phyloP scores from a whole-genome alignment of 2,329 filamentous ascomycete species.

The Pezicula carpinea region DNA sequence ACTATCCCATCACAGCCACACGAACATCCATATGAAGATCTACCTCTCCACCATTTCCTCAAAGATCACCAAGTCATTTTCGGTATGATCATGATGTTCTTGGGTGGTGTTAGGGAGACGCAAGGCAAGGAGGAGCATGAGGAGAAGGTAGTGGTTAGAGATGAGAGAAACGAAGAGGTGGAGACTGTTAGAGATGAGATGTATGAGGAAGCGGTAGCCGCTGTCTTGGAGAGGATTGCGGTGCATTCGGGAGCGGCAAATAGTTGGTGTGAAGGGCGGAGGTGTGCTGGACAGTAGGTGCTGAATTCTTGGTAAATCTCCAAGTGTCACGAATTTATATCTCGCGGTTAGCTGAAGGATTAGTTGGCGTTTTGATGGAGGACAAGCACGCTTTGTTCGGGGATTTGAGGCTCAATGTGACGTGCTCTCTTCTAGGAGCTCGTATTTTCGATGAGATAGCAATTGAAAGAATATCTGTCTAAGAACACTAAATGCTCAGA shows the following conservation, averaged over 20 bases:
- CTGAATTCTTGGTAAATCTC: background rate
- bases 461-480: no score
- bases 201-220: background rate
- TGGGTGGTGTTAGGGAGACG: background rate
- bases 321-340: background rate
- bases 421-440: no score
- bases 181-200: background rate
- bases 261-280: background rate
- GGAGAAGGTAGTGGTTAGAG: background rate
- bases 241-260: background rate
- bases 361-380: background rate
- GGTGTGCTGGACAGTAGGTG: background rate
- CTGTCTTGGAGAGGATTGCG: background rate
- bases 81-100: background rate
- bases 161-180: background rate
- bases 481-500: no score
- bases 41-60: background rate
- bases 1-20: background rate
- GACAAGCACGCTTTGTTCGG: no score
- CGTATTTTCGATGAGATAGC: no score
- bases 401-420: no score
- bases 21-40: background rate
- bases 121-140: background rate
- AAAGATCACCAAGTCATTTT: background rate
- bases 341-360: background rate